Conservation (phyloP, 208 protist species). For the Herpetomonas tarakana region DNA sequence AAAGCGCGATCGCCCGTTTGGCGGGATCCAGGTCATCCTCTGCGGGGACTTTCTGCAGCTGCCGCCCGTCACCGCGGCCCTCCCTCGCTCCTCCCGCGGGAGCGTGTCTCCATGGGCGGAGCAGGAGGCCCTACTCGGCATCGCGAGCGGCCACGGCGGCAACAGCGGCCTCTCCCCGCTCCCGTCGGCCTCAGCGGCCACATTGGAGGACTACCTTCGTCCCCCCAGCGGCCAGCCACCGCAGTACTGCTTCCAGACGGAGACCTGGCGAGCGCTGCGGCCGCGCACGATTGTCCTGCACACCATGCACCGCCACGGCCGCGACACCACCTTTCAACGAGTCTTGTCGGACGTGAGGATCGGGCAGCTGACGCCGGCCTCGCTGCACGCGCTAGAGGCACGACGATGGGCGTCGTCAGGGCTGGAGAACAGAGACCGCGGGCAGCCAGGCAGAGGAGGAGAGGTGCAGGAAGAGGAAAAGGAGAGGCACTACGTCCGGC, state of each 20-base stretch:
- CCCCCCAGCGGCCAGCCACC: conserved; percentile 1
- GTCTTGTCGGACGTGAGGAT: conserved; percentile 61
- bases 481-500: conserved; percentile 28
- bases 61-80: conserved; percentile 20
- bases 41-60: conserved; percentile 85
- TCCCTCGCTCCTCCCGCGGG: neutral
- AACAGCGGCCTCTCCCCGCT: conserved; percentile 3
- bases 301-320: conserved; percentile 37
- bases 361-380: conserved; percentile 24
- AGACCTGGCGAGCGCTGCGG: conserved; percentile 35
- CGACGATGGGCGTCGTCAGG: conserved; percentile 4
- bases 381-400: conserved; percentile 1
- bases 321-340: conserved; percentile 36
- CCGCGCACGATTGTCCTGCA: conserved; percentile 32
- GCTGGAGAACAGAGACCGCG: neutral
- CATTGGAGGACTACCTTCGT: neutral
- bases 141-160: neutral
- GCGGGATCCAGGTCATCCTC: conserved; percentile 77
- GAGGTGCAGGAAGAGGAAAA: neutral
- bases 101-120: neutral
- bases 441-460: neutral
- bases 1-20: conserved; percentile 39
- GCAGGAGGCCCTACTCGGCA: neutral
- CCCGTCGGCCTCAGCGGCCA: neutral
- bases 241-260: conserved; percentile 50